phyloP scores from a whole-genome alignment of 1,284 basidiomycete species.

The Phellinidium pouzarii region DNA sequence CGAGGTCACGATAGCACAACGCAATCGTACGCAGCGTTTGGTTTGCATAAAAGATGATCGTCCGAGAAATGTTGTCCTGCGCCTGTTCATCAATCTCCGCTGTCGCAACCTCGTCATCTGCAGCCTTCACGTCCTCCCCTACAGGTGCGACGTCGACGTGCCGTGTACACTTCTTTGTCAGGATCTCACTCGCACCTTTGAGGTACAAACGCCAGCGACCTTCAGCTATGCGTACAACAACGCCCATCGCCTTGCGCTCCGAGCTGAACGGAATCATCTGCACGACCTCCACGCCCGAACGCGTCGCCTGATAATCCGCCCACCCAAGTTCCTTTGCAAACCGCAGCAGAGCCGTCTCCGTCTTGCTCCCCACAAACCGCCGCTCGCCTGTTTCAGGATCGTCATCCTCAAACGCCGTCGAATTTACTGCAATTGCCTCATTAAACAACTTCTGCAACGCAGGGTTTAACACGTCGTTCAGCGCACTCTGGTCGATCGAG shows the following conservation, averaged over 20 bases:
- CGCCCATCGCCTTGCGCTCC: slow-evolving; percentile 94
- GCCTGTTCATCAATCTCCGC: slow-evolving; percentile 56
- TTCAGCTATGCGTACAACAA: slow-evolving; percentile 62
- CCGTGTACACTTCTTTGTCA: slow-evolving; percentile 66
- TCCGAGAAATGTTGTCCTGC: slow-evolving; percentile 76
- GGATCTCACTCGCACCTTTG: slow-evolving; percentile 93
- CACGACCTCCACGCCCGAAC: slow-evolving; percentile 66
- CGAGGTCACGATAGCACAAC: slow-evolving; percentile 86
- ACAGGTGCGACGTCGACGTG: slow-evolving; percentile 64
- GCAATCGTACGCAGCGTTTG: slow-evolving; percentile 92
- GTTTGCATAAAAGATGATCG: slow-evolving; percentile 96
- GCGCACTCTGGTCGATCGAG: slow-evolving; percentile 71
- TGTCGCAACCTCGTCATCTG: slow-evolving; percentile 44
- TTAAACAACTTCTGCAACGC: slow-evolving; percentile 72
- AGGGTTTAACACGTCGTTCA: slow-evolving; percentile 60
- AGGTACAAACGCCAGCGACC: slow-evolving; percentile 71
- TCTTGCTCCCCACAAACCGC: slow-evolving; percentile 90
- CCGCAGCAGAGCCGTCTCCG: slow-evolving; percentile 87
- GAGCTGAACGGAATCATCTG: slow-evolving; percentile 96
- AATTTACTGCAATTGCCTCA: slow-evolving; percentile 86
- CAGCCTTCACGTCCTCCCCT: slow-evolving; percentile 24
- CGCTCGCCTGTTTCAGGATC: slow-evolving; percentile 57
- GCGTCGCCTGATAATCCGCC: slow-evolving; percentile 66
- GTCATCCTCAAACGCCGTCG: slow-evolving; percentile 89
- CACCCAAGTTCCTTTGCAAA: slow-evolving; percentile 87